phyloP scores from a whole-genome alignment of 2,329 filamentous ascomycete genomes.

The Colletotrichum filicis region DNA sequence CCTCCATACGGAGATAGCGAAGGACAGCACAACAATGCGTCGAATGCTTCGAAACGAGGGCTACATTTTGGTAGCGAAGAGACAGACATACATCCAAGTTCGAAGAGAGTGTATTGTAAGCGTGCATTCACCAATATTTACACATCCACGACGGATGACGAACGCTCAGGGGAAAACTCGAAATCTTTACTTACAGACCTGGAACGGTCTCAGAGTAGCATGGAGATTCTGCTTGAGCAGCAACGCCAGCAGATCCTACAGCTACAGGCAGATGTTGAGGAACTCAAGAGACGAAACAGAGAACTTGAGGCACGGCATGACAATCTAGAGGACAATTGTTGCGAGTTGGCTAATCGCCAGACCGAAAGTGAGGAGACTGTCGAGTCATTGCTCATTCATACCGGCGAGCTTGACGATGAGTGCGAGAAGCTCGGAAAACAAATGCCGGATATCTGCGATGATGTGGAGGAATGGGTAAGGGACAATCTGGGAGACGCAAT shows the following conservation, averaged over 20 bases:
- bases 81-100: background rate
- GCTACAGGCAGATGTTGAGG: background rate
- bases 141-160: background rate
- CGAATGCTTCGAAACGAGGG: background rate
- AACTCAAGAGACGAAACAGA: conserved; percentile 4
- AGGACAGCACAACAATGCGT: background rate
- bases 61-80: background rate
- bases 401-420: conserved; percentile 13
- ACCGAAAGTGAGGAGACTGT: conserved; percentile 2
- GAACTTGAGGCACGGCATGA: conserved; percentile 1
- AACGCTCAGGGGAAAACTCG: background rate
- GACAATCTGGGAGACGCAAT: background rate
- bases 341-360: background rate
- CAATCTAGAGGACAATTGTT: conserved; percentile 2
- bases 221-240: background rate
- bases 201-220: background rate
- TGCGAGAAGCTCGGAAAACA: conserved; percentile 23
- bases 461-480: background rate
- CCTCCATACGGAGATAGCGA: background rate
- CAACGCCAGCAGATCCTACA: background rate
- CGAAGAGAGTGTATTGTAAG: background rate
- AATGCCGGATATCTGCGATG: conserved; percentile 9
- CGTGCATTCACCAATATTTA: background rate
- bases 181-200: background rate
- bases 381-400: conserved; percentile 4